Percentiles rank a stretch among this genome's conserved stretches.
phyloP scores from a whole-genome alignment of 768 basidiomycete genomes.

The Podaxis pistillaris region DNA sequence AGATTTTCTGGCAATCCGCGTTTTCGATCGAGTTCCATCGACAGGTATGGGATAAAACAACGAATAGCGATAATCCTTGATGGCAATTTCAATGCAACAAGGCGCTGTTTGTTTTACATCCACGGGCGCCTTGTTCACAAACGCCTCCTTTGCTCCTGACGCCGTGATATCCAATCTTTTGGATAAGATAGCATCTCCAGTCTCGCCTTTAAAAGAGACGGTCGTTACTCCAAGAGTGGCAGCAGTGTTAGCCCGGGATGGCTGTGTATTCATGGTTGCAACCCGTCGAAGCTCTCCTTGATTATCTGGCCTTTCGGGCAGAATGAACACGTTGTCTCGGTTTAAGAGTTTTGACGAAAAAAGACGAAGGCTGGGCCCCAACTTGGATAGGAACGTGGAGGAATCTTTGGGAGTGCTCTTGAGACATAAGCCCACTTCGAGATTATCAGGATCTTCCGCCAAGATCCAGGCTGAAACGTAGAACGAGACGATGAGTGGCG shows the following conservation, averaged over 20 bases:
- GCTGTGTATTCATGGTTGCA: background rate
- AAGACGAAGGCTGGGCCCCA: conserved; percentile 26
- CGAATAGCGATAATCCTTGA: conserved; percentile 22
- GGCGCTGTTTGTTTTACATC: conserved; percentile 28
- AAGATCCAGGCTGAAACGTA: conserved; percentile 32
- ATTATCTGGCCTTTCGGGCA: conserved; percentile 26
- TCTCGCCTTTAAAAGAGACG: background rate
- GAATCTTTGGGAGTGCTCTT: conserved; percentile 21
- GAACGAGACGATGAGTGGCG: conserved; percentile 35
- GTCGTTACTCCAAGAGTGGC: background rate
- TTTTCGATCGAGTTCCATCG: conserved; percentile 30
- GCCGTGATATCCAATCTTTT: conserved; percentile 20
- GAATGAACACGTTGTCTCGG: conserved; percentile 27
- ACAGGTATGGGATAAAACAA: conserved; percentile 46
- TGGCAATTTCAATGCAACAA: conserved; percentile 28
- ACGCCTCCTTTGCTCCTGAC: conserved; percentile 18
- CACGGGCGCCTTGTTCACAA: conserved; percentile 22
- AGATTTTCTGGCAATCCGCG: conserved; percentile 55
- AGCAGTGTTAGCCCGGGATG: too few species aligned
- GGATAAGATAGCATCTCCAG: background rate
- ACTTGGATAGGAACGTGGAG: conserved; percentile 19
- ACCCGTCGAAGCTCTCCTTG: conserved; percentile 6
- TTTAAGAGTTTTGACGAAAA: conserved; percentile 29
- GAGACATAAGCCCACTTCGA: conserved; percentile 28
- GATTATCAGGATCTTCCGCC: conserved; percentile 17